Evolutionary conservation across 176 grass and related monocot species (phyloP), one percentile per base, ranked within the genome.

Genomic region (Musa itinerans): DNA sequence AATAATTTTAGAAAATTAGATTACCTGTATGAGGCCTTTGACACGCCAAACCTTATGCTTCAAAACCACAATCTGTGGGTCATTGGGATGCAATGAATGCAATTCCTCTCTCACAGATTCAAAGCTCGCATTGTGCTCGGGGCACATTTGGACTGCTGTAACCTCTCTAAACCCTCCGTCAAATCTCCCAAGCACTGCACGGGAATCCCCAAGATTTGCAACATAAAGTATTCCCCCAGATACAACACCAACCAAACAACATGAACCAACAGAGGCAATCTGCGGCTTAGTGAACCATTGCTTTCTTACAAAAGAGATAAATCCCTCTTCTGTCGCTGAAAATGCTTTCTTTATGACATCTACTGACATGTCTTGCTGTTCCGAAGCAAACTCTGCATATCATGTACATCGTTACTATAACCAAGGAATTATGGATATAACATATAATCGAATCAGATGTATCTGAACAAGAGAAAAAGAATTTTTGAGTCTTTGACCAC

Each of bases 11-110:
- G 4, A 43, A 17, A 8, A 26, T 16, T 81, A 7, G 23, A 55
- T 29, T 64, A 92, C 87, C 90, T 92, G 87, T 79, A 92, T 92
- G 65, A 92, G 72, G 76, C 87, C 87, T 62, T 92, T 92, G 9
- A 92, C 90, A 29, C 90, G 86, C 90, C 87, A 89, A 81, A 92
- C 90, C 13, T 92, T 89, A 78, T 87, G 84, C 78, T 89, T 92
- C 2, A 92, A 79, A 49, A 89, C 79, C 29, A 92, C 87, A 51
- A 89, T 87, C 2, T 74, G 79, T 9, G 84, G 84, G 74, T 92
- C 87, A 19, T 89, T 73, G 9, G 86, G 86, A 81, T 89, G 90
- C 10, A 89, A 51, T 26, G 63, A 67, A 53, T 61, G 82, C 55
- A 92, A 65, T 61, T 92, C 90, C 80, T 85, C 83, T 50, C 90